Evolutionary conservation across 2,329 filamentous ascomycete species (phyloP), one percentile per base, ranked within the genome.

Genomic region (Graphium sp.): DNA sequence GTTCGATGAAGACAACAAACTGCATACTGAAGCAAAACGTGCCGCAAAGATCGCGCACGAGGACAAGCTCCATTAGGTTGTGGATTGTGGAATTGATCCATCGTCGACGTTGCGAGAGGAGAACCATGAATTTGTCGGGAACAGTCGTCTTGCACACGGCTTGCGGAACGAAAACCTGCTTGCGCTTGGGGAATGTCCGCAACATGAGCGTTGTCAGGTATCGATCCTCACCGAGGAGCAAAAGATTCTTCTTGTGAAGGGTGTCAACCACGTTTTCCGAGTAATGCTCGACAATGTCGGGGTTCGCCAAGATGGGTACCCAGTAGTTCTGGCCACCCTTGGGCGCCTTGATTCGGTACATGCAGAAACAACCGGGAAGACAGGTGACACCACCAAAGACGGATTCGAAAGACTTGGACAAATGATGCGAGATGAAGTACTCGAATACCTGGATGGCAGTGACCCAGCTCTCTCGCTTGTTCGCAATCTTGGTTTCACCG

Each of bases 1-100:
- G 64, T 55, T 98, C 89, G 45, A 98, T 80, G 49, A 85, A 92
- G 37, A 98, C 78, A 38, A 98, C 77, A 48, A 98, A 98, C 55
- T 98, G 89, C 89, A 98, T 98, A 53, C 83, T 93, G 63, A 98
- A 98, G 62, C 91, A 98, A 60, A 98, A 98, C 4, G 89, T 98
- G 39, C 89, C 89, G 47, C 89, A 98, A 11, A 98, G 69, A 58
- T 98, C 89, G 38, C 85, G 74, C 24, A 98, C 91, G 19, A 98
- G 69, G 29, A 95, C 74, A 34, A 98, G 70, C 53, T 98, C 89
- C 81, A 98, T 94, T 24, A 98, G 62, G 48, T 98, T 98, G 62
- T 98, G 89, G 28, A 98, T 79, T 5, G 89, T 98, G 50, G 83
- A 93, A 68, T 98, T 98, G 57, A 98, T 98, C 89, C 89, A 98